These are phyloP conservation scores for Delitschia confertaspora DNA, from an alignment of 495 filamentous ascomycete species.

Conservation along the genomic window DNA sequence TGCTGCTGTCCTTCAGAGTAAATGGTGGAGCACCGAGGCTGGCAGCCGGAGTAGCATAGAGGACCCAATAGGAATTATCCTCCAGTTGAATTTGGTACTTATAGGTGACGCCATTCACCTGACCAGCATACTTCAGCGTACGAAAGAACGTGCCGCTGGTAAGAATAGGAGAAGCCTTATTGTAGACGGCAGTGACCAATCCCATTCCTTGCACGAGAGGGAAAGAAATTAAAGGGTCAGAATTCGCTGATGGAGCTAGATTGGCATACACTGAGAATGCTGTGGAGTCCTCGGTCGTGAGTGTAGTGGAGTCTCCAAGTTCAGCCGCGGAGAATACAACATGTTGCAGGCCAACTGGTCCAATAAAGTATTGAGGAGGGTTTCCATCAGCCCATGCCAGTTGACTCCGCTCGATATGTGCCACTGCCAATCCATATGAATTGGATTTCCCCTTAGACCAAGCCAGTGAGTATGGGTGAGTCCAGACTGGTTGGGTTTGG, in stretches of 20 bases:
- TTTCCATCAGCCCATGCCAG: constrained; percentile 54
- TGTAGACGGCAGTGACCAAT: constrained; percentile 75
- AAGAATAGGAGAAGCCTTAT: constrained; percentile 57
- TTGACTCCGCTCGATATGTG: constrained; percentile 59
- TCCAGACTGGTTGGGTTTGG: constrained; percentile 63
- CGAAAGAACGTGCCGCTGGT: constrained; percentile 66
- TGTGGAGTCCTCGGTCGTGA: constrained; percentile 55
- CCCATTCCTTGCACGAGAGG: constrained; percentile 87
- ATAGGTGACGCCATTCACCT: constrained; percentile 52
- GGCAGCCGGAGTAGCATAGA: constrained; percentile 59
- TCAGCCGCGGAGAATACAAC: constrained; percentile 71
- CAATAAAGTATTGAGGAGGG: constrained; percentile 62
- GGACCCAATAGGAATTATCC: constrained; percentile 66
- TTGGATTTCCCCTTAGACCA: constrained; percentile 66
- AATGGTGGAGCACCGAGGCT: constrained; percentile 43
- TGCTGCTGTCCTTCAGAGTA: constrained; percentile 40
- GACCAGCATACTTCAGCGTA: constrained; percentile 51
- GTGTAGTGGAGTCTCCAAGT: constrained; percentile 47
- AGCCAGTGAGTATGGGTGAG: constrained; percentile 73
- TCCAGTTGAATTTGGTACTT: constrained; percentile 69
- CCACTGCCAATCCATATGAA: constrained; percentile 57
- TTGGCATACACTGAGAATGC: constrained; percentile 68
- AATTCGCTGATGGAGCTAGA: constrained; percentile 46
- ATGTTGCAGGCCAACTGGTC: constrained; percentile 74
- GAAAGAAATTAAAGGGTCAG: constrained; percentile 55